Conservation (phyloP, 495 filamentous ascomycete species). For the Podospora sp. region DNA sequence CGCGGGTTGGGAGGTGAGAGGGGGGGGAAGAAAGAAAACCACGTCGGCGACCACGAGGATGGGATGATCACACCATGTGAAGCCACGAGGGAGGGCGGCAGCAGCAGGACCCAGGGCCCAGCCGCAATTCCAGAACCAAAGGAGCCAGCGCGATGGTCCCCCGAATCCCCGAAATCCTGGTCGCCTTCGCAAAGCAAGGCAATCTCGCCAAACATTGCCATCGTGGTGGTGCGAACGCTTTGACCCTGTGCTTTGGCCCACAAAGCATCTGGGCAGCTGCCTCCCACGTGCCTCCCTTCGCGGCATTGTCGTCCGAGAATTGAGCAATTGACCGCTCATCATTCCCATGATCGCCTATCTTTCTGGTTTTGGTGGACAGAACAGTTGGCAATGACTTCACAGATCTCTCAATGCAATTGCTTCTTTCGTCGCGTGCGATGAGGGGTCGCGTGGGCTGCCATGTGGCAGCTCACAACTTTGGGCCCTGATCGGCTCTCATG, state of each 20-base stretch:
- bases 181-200: neutral
- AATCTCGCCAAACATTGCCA: slow-evolving; percentile 31
- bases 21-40: neutral
- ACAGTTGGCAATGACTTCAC: neutral
- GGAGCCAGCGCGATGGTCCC: neutral
- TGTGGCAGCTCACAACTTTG: neutral
- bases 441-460: neutral
- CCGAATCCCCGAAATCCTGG: neutral
- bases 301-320: too few species aligned
- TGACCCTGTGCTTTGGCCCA: slow-evolving; percentile 26
- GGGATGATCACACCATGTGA: neutral
- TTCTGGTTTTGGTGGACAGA: neutral
- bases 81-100: neutral
- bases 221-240: slow-evolving; percentile 29
- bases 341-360: neutral
- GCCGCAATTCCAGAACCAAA: slow-evolving; percentile 3
- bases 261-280: neutral
- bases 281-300: too few species aligned
- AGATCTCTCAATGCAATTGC: neutral
- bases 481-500: neutral
- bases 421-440: neutral
- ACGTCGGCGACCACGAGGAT: neutral
- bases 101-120: neutral
- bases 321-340: neutral
- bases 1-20: neutral